A percentile compares a stretch with the other conserved stretches of the same genome.
Conservation (phyloP, 148 eudicot genomes). For the Rhododendron griersonianum region DNA sequence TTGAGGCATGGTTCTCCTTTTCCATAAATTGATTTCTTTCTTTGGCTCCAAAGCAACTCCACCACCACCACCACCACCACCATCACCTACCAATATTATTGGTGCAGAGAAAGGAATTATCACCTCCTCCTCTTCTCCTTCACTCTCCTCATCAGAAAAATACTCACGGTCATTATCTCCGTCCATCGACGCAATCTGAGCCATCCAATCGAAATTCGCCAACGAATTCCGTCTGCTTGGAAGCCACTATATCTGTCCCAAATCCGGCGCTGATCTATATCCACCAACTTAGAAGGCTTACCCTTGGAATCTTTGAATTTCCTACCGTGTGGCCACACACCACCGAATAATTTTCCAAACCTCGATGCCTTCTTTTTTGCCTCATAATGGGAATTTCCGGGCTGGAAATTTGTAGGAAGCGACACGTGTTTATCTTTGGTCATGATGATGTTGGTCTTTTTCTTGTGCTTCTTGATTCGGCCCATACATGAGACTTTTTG, state of each 20-base stretch:
- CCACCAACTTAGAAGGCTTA: not conserved
- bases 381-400: not conserved
- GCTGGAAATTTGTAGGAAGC: slow-evolving; percentile 8
- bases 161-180: slow-evolving; percentile 20
- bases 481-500: slow-evolving; percentile 86
- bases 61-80: slow-evolving; percentile 7
- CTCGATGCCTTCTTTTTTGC: slow-evolving; percentile 4
- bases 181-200: slow-evolving; percentile 40
- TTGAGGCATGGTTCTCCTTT: slow-evolving; percentile 67
- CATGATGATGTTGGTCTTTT: slow-evolving; percentile 8
- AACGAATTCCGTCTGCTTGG: slow-evolving; percentile 62
- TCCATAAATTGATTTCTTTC: slow-evolving; percentile 87
- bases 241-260: slow-evolving; percentile 32
- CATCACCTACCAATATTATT: slow-evolving; percentile 32
- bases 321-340: not conserved
- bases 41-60: slow-evolving; percentile 37
- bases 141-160: slow-evolving; percentile 45
- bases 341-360: slow-evolving; percentile 13
- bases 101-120: slow-evolving; percentile 66
- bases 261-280: slow-evolving; percentile 23
- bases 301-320: not conserved
- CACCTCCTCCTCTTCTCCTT: slow-evolving; percentile 35
- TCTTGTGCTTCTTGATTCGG: slow-evolving; percentile 70
- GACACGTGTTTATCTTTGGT: slow-evolving; percentile 19
- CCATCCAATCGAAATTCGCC: slow-evolving; percentile 60